These are phyloP conservation scores for Saccharomyces uvarum DNA, from an alignment of 1,139 yeast genomes.

Conservation along the genomic window DNA sequence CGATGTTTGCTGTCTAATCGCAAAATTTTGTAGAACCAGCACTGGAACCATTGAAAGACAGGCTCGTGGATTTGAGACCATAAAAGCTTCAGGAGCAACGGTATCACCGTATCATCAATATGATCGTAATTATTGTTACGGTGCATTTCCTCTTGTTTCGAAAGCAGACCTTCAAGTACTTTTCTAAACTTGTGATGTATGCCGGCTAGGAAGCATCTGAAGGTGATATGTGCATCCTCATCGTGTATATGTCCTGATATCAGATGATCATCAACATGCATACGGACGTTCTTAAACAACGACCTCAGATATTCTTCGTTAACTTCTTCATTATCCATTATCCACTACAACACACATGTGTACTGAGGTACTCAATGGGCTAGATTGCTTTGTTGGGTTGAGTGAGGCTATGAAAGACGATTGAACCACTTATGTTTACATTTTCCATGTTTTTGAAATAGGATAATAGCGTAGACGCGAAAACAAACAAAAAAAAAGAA, in stretches of 20 bases:
- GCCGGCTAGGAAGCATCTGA: background rate
- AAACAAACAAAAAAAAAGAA: background rate
- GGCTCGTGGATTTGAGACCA: constrained; percentile 65
- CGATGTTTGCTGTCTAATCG: background rate
- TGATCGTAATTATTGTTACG: background rate
- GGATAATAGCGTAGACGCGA: background rate
- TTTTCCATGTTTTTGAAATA: background rate
- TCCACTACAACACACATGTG: background rate
- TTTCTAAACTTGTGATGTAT: background rate
- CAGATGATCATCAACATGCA: background rate
- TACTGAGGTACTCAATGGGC: no score
- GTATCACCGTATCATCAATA: background rate
- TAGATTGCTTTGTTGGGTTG: no score
- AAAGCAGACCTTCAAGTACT: background rate
- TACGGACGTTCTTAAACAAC: background rate
- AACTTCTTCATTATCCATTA: background rate
- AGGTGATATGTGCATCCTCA: background rate
- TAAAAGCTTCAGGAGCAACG: constrained; percentile 37
- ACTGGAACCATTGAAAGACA: constrained; percentile 43
- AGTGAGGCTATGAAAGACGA: background rate
- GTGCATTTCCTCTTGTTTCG: background rate
- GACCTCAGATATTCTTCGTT: background rate
- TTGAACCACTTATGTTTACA: background rate
- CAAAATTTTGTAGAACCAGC: constrained; percentile 12
- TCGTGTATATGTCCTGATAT: background rate